Percentiles rank a stretch among this genome's conserved stretches.
These are phyloP conservation scores for Candida tetrigidarum DNA, from an alignment of 1,139 yeast genomes.

Conservation along the genomic window DNA sequence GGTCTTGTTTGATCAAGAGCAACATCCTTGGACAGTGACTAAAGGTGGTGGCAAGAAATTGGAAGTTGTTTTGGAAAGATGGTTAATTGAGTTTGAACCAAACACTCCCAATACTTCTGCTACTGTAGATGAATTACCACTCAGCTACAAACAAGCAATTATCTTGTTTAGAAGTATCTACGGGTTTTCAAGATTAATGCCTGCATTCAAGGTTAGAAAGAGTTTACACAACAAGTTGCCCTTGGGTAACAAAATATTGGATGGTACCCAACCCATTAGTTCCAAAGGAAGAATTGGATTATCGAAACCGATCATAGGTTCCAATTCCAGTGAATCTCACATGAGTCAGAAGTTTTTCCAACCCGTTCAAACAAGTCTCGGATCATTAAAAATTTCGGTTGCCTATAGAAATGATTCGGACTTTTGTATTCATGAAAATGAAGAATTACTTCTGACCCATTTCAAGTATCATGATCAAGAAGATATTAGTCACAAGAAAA, in stretches of 20 bases:
- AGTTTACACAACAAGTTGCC: constrained; percentile 34
- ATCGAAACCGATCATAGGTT: constrained; percentile 62
- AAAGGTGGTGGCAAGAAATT: constrained; percentile 53
- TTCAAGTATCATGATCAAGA: constrained; percentile 30
- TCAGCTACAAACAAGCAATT: constrained; percentile 75
- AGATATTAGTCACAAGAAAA: constrained; percentile 3
- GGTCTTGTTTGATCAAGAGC: constrained; percentile 54
- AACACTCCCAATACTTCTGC: constrained; percentile 26
- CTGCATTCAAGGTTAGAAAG: constrained; percentile 62
- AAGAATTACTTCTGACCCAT: constrained; percentile 63
- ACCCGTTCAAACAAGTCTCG: constrained; percentile 76
- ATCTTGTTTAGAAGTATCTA: constrained; percentile 75
- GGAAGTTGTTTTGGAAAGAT: constrained; percentile 89
- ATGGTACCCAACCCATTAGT: constrained; percentile 77
- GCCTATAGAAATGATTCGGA: constrained; percentile 76
- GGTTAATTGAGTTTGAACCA: constrained; percentile 81
- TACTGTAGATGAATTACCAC: constrained; percentile 58
- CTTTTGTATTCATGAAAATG: constrained; percentile 70
- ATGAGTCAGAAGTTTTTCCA: constrained; percentile 62
- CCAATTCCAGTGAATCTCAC: constrained; percentile 49
- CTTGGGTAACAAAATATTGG: constrained; percentile 63
- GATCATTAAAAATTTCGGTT: constrained; percentile 73
- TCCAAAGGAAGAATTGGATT: constrained; percentile 87
- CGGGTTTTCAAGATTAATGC: constrained; percentile 69
- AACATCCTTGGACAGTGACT: constrained; percentile 46